Conservation (phyloP, 441 rosid genomes). For the Arabidopsis lyrata region DNA sequence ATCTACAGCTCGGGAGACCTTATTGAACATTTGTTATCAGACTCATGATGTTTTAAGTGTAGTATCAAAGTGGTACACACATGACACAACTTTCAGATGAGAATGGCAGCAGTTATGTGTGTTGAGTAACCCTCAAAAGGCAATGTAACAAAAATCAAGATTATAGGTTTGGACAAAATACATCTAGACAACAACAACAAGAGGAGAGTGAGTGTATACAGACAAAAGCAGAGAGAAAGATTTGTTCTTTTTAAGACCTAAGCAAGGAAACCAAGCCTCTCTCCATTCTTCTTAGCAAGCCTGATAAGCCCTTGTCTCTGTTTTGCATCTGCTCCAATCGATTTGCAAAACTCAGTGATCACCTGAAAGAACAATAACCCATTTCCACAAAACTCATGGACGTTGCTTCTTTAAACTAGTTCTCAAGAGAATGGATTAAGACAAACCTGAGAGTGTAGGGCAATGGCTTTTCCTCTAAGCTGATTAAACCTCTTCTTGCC, state of each 20-base stretch:
- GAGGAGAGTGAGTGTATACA: constrained; percentile 29
- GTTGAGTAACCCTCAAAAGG: background rate
- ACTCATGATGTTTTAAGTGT: background rate
- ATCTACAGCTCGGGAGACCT: constrained; percentile 73
- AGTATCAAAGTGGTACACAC: background rate
- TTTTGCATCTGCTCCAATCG: constrained; percentile 94
- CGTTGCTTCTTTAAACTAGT: background rate
- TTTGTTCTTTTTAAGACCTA: constrained; percentile 39
- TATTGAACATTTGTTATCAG: background rate
- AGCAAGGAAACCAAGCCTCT: constrained; percentile 91
- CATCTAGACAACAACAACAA: constrained; percentile 40
- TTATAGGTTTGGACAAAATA: constrained; percentile 36
- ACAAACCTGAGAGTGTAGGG: constrained; percentile 87
- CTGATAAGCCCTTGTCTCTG: constrained; percentile 96
- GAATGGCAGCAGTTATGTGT: constrained; percentile 10
- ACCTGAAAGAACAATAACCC: constrained; percentile 56
- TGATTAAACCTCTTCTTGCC: constrained; percentile 94
- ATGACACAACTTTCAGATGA: background rate
- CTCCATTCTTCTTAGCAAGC: constrained; percentile 95
- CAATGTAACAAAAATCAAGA: constrained; percentile 15
- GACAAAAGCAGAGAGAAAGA: background rate
- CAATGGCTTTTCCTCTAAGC: constrained; percentile 96
- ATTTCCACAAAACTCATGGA: constrained; percentile 10
- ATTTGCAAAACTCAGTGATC: constrained; percentile 91
- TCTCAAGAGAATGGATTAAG: no score